Percentiles rank a stretch among this genome's conserved stretches.
phyloP scores from a whole-genome alignment of 805 yeast genomes.

The Monosporozyma solicola region DNA sequence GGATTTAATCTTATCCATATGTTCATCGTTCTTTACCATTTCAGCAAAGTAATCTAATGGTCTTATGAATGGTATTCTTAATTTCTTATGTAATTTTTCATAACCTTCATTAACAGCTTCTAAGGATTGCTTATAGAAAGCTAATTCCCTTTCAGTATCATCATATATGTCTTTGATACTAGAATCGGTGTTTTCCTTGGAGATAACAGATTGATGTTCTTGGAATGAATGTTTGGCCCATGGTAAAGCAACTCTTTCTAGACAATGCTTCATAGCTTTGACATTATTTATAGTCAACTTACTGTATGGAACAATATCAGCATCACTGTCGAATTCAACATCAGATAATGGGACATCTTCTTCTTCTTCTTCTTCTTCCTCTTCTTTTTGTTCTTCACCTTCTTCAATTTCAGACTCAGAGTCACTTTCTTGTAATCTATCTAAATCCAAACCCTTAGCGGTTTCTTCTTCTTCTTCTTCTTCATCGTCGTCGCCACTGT shows the following conservation, averaged over 20 bases:
- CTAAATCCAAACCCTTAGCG: conserved; percentile 40
- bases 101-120: conserved; percentile 73
- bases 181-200: conserved; percentile 50
- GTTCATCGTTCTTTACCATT: conserved; percentile 96
- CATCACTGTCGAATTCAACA: conserved; percentile 87
- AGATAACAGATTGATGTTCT: conserved; percentile 72
- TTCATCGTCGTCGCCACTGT: conserved; percentile 29
- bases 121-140: conserved; percentile 90
- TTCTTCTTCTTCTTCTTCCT: conserved; percentile 56
- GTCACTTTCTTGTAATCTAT: conserved; percentile 40
- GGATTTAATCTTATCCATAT: conserved; percentile 86
- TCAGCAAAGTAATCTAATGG: conserved; percentile 97
- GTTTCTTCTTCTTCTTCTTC: conserved; percentile 40
- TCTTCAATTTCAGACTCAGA: conserved; percentile 34
- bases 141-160: conserved; percentile 91
- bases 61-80: conserved; percentile 80
- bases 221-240: conserved; percentile 59
- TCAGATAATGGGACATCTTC: conserved; percentile 85
- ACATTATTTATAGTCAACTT: conserved; percentile 81
- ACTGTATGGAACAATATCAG: conserved; percentile 87
- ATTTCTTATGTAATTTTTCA: conserved; percentile 44
- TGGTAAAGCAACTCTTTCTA: conserved; percentile 55
- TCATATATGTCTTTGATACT: conserved; percentile 82
- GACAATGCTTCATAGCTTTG: conserved; percentile 68
- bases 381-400: conserved; percentile 40